Evolutionary conservation across 495 filamentous ascomycete genomes (phyloP).

Genomic region (Penicillium paxilli): DNA sequence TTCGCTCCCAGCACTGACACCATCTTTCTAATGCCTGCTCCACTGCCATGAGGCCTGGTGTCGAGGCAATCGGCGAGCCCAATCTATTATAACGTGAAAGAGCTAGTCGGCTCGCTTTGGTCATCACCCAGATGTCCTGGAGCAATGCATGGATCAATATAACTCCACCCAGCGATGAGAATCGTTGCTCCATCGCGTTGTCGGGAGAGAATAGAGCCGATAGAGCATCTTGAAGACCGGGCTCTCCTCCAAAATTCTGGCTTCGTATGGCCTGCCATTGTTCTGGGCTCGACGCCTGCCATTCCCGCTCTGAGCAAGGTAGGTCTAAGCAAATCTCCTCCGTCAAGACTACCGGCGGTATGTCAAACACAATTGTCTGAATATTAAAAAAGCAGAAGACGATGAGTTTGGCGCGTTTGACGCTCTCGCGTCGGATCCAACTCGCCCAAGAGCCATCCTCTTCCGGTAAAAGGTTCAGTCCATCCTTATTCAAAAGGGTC

Average conservation of each 20-base stretch:
- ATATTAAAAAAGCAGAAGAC: constrained; percentile 52
- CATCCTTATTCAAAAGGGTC: constrained; percentile 33
- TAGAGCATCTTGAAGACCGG: constrained; percentile 37
- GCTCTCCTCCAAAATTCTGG: constrained; percentile 27
- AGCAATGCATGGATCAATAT: constrained; percentile 67
- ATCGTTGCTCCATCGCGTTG: constrained; percentile 23
- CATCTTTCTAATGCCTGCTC: constrained; percentile 62
- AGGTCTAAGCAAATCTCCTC: constrained; percentile 62
- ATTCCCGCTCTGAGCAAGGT: constrained; percentile 51
- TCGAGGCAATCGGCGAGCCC: constrained; percentile 25
- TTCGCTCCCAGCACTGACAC: constrained; percentile 61
- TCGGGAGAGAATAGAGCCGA: constrained; percentile 26
- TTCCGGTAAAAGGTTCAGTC: constrained; percentile 33
- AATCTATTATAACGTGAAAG: constrained; percentile 47
- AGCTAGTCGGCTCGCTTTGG: constrained; percentile 52
- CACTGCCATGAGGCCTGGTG: constrained; percentile 56
- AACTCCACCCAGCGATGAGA: constrained; percentile 65
- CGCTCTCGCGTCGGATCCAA: constrained; percentile 50
- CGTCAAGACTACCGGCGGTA: constrained; percentile 56
- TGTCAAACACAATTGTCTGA: constrained; percentile 50
- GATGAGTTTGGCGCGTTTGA: constrained; percentile 47
- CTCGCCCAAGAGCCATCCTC: constrained; percentile 41
- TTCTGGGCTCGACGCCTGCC: constrained; percentile 28
- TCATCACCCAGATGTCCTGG: constrained; percentile 67
- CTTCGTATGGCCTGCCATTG: constrained; percentile 32